These are phyloP conservation scores for Dendrocalamus latiflorus DNA, from an alignment of 202 grass and related monocot genomes.

Conservation along the genomic window DNA sequence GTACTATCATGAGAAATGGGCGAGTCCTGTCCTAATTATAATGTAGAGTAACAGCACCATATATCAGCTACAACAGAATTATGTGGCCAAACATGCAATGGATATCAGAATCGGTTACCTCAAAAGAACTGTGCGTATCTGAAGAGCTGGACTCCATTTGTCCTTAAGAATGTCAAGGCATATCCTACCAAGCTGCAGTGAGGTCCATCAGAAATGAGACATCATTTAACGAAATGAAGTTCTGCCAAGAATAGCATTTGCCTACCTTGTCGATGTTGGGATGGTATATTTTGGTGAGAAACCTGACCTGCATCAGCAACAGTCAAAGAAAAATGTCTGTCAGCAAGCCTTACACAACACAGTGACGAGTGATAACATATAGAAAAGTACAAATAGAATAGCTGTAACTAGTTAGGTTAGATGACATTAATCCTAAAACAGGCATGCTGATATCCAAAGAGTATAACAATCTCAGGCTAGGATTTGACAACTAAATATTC, in stretches of 20 bases:
- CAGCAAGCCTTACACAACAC: background rate
- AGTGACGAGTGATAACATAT: background rate
- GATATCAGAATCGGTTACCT: constrained; percentile 31
- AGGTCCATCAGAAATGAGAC: background rate
- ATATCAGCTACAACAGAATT: background rate
- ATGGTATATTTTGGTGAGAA: too few species aligned
- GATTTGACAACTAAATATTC: background rate
- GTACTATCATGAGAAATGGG: background rate
- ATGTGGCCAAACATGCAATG: background rate
- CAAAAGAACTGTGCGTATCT: constrained; percentile 76
- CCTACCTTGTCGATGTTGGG: constrained; percentile 81
- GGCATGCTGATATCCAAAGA: background rate
- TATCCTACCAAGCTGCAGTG: constrained; percentile 72
- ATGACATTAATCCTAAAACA: background rate
- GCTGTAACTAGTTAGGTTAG: background rate
- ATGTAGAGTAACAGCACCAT: background rate
- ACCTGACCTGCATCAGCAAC: constrained; percentile 58
- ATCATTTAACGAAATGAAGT: background rate
- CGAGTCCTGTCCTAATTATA: background rate
- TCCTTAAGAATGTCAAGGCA: constrained; percentile 89
- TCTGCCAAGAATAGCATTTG: background rate
- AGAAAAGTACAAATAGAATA: background rate
- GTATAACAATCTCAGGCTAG: background rate
- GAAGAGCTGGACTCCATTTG: constrained; percentile 88
- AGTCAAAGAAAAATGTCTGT: background rate